Evolutionary conservation across 2,329 filamentous ascomycete species (phyloP).

Genomic region (Fusarium sp.): DNA sequence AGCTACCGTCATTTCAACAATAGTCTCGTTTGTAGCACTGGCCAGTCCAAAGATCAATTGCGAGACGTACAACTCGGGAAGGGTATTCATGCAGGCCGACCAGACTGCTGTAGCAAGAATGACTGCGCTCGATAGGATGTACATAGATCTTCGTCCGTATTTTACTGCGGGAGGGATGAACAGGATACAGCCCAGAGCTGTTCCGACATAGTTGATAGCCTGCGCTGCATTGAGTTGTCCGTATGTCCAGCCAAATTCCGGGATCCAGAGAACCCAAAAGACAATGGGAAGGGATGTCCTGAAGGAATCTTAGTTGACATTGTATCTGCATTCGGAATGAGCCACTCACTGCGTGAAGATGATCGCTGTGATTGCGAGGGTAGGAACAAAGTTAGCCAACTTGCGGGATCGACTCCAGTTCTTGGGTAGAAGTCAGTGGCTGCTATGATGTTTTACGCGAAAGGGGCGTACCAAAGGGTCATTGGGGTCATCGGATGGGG

Average conservation of each 20-base stretch:
- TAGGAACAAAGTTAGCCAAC: conserved; percentile 41
- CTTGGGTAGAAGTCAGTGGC: conserved; percentile 17
- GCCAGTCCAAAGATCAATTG: conserved; percentile 52
- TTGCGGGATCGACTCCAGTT: conserved; percentile 48
- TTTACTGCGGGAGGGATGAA: conserved; percentile 52
- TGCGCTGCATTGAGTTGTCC: conserved; percentile 41
- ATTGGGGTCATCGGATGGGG: background rate
- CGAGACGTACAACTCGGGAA: conserved; percentile 41
- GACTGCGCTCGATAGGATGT: conserved; percentile 43
- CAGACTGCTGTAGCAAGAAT: conserved; percentile 42
- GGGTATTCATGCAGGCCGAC: conserved; percentile 37
- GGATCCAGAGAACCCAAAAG: conserved; percentile 50
- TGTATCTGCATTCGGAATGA: background rate
- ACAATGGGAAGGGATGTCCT: conserved; percentile 43
- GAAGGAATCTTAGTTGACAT: background rate
- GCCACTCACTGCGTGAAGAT: conserved; percentile 45
- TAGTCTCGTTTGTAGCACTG: conserved; percentile 55
- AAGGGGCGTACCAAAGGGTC: background rate
- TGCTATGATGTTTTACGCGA: background rate
- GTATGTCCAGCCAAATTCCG: conserved; percentile 45
- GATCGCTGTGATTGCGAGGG: conserved; percentile 40
- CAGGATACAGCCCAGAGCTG: conserved; percentile 49
- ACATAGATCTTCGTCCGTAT: conserved; percentile 50
- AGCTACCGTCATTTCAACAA: conserved; percentile 54
- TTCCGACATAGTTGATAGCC: conserved; percentile 46